Evolutionary conservation across 2,329 filamentous ascomycete genomes (phyloP).

Genomic region (Fusarium globosum): DNA sequence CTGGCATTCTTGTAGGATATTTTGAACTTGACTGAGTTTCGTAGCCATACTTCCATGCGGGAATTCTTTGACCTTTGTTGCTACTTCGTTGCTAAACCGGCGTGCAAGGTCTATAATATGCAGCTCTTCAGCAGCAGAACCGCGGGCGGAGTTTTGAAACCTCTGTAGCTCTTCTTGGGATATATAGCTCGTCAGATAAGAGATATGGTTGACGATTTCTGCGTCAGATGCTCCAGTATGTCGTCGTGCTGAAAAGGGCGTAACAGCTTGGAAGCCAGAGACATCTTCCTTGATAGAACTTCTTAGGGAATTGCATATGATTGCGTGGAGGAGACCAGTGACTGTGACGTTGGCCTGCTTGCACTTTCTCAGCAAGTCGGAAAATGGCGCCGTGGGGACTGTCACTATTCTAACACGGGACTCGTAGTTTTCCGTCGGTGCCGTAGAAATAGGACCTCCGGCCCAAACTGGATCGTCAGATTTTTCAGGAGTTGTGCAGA

Average conservation of each 20-base stretch:
- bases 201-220: constrained; percentile 22
- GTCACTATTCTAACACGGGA: constrained; percentile 3
- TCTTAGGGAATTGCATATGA: neutral
- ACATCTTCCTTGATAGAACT: neutral
- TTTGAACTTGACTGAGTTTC: neutral
- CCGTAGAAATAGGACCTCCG: neutral
- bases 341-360: constrained; percentile 5
- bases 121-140: neutral
- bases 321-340: constrained; percentile 1
- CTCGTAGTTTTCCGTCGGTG: neutral
- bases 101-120: neutral
- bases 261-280: neutral
- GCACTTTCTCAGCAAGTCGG: neutral
- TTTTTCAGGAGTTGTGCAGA: neutral
- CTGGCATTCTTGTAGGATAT: neutral
- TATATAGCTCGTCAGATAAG: neutral
- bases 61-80: neutral
- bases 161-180: neutral
- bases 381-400: neutral
- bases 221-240: neutral
- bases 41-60: constrained; percentile 8
- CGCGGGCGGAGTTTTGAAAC: neutral
- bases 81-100: neutral
- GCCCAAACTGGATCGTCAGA: neutral
- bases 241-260: constrained; percentile 10